Base-by-base conservation (phyloP, 2,329 filamentous ascomycete species). In the Alternaria consortialis region DNA sequence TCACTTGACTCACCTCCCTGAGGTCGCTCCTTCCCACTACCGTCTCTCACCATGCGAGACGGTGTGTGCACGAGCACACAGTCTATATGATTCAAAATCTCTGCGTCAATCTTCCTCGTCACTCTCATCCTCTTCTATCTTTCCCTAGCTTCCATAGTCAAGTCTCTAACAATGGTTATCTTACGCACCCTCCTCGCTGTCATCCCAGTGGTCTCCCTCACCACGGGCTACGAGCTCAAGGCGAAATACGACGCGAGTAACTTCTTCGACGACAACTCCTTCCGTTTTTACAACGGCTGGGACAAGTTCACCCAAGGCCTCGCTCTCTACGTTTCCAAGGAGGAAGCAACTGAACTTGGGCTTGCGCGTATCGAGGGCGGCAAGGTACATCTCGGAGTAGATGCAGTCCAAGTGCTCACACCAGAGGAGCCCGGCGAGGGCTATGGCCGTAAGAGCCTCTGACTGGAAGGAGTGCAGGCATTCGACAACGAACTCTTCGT, bases 401-500 rank as follows among this genome's bases (percentile, higher is more conserved):
- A 75, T 50, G 64, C 17, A 47, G 39, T 50, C 15, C 31, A 60
- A 27, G 36, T 39, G n/a, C 44, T 17, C 27, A 20, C 17, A 20
- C 47, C 27, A 8, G 27, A 34, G 23, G 17, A 42, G 7, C 27
- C 34, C 9, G 44, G 53, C 39, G 48, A 65, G 29, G 56, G 58
- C 40, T 51, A 42, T 32, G 70, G 71, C 1, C 70, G 74, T n/a
- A 62, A 66, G 42, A 72, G 66, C 51, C 50, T 76, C 2, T 65
- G 72, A n/a, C 56, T 74, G 5, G 62, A 66, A 39, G 67, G 64
- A 44, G 66, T 66, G 9, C 58, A 66, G 15, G 62, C 60, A 2
- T 73, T 69, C 36, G 68, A 69, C 50, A 62, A 62, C 34, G 73
- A 69, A 8, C 62, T 77, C 13, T 55, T 76, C 48, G 68, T 76